A percentile compares a stretch with the other conserved stretches of the same genome.
Evolutionary conservation across 306 rosid species (phyloP).

Genomic region (Rubus parviflorus): DNA sequence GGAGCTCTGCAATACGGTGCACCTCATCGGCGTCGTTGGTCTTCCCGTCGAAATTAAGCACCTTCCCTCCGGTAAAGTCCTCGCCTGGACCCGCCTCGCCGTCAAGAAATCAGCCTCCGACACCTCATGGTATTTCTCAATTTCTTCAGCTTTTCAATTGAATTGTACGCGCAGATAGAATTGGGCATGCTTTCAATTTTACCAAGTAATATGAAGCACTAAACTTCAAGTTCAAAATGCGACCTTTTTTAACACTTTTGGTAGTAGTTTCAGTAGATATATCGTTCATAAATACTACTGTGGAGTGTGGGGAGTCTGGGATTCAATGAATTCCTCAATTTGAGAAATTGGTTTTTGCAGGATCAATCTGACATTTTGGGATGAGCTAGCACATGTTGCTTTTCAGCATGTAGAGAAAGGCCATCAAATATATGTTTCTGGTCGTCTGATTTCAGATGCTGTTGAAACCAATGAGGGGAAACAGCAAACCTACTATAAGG

Average conservation of each 20-base stretch:
- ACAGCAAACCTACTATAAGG: constrained; percentile 86
- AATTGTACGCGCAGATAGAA: not conserved
- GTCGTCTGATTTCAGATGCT: constrained; percentile 74
- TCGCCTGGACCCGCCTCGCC: constrained; percentile 83
- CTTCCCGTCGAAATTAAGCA: constrained; percentile 71
- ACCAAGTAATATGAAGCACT: not conserved
- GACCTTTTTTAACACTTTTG: not conserved
- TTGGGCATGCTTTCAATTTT: not conserved
- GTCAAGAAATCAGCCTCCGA: constrained; percentile 73
- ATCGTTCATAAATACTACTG: not conserved
- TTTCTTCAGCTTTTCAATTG: not conserved
- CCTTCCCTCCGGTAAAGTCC: constrained; percentile 69
- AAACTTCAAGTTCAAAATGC: not conserved
- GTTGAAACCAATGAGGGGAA: constrained; percentile 72
- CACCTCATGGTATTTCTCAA: constrained; percentile 46
- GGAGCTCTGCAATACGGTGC: constrained; percentile 76
- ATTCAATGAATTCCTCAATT: not conserved
- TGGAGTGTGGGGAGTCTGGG: not conserved
- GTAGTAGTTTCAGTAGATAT: not conserved
- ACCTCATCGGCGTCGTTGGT: constrained; percentile 73
- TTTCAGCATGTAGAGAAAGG: constrained; percentile 76
- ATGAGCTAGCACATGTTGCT: constrained; percentile 77
- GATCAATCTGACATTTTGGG: constrained; percentile 85
- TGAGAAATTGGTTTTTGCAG: constrained; percentile 28
- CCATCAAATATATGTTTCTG: constrained; percentile 68